Base-by-base conservation (phyloP, 1,284 basidiomycete species). In the Fereydounia khargensis region DNA sequence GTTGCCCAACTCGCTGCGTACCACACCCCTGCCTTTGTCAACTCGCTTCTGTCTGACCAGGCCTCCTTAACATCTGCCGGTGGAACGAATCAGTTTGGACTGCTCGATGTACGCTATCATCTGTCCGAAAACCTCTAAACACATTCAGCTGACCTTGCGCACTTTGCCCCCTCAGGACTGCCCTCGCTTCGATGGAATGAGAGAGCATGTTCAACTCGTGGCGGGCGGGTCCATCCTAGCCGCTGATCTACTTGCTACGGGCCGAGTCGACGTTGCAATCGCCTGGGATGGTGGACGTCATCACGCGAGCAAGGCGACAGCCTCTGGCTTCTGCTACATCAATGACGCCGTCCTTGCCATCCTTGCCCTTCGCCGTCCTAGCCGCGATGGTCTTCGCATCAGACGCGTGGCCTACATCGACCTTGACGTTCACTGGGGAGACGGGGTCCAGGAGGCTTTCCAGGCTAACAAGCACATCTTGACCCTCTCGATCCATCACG, bases 371-470 rank as follows among this genome's bases (percentile, higher is more conserved):
- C 47, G 49, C 13, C n/a, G n/a, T n/a, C n/a, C n/a, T n/a, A n/a
- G n/a, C n/a, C n/a, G n/a, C n/a, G n/a, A n/a, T n/a, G n/a, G n/a
- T n/a, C n/a, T n/a, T n/a, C 41, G 61, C 19, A 23, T 56, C 8
- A 48, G 62, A 11, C 39, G 54, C 13, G 42, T 67, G n/a, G 25
- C 65, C 35, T 95, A 95, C 76, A 80, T 96, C 38, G 91, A 96
- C 73, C 78, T 96, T 13, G 91, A 96, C 74, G 79, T 96, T 2
- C 92, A 96, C 75, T 91, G 88, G 69, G 87, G 87, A 4, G 91
- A 96, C 68, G 91, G 85, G 0, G 89, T 92, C 24, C 53, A 64
- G 35, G 65, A 67, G 35, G 65, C 78, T 80, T 47, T 73, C 68
- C 27, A 73, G 65, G 7, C 47, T 30, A 34, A 52, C 30, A 24